These are phyloP conservation scores for Phaffomyces opuntiae DNA, from an alignment of 805 yeast genomes.

Conservation along the genomic window DNA sequence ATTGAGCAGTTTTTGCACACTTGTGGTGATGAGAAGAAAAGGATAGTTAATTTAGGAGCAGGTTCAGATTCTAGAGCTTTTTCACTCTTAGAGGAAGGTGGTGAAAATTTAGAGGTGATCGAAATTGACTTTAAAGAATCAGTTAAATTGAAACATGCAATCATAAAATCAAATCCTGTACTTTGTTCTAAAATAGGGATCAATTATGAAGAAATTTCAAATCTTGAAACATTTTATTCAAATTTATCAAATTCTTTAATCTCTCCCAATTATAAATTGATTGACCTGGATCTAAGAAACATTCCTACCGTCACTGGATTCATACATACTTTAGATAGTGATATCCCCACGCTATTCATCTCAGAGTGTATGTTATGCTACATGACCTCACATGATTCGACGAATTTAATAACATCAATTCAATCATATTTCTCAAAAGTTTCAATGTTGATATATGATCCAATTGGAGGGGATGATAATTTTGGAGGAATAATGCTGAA, in stretches of 20 bases:
- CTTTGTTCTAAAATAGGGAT: conserved; percentile 11
- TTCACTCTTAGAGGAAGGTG: conserved; percentile 24
- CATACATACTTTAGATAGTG: conserved; percentile 16
- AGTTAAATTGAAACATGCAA: conserved; percentile 33
- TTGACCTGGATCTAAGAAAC: conserved; percentile 29
- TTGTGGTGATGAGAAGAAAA: conserved; percentile 27
- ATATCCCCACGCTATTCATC: conserved; percentile 40
- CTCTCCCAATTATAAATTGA: conserved; percentile 20
- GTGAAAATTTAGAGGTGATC: conserved; percentile 28
- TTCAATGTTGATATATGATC: conserved; percentile 44
- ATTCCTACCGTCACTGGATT: conserved; percentile 20
- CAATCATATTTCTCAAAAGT: conserved; percentile 15
- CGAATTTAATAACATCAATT: conserved; percentile 30
- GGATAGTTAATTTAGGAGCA: conserved; percentile 61
- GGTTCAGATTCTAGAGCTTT: conserved; percentile 57
- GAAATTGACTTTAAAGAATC: conserved; percentile 49
- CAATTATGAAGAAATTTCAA: not conserved
- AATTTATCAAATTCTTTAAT: conserved; percentile 23
- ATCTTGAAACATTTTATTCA: conserved; percentile 7
- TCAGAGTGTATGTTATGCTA: conserved; percentile 59
- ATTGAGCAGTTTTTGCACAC: conserved; percentile 34
- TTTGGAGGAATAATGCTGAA: conserved; percentile 51
- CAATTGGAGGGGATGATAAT: conserved; percentile 45
- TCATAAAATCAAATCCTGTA: conserved; percentile 9
- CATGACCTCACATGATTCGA: conserved; percentile 35